These are phyloP conservation scores for Telopea speciosissima DNA, from an alignment of 177 flowering plant species.

Conservation along the genomic window DNA sequence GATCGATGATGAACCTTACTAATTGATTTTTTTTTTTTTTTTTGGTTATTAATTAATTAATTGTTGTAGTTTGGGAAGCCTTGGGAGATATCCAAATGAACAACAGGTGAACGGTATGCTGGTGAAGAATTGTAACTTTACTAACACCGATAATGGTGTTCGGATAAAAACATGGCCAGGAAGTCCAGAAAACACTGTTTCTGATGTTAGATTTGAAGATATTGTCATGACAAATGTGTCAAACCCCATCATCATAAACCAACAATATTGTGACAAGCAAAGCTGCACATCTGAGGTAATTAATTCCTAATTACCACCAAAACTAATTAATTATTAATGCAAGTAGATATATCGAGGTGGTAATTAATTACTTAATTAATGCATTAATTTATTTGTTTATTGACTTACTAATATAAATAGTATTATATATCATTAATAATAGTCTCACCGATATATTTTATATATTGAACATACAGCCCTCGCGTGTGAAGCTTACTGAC, in stretches of 20 bases:
- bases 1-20: too few species aligned
- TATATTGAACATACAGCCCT: neutral
- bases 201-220: neutral
- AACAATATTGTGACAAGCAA: neutral
- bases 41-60: too few species aligned
- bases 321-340: too few species aligned
- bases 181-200: neutral
- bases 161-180: slow-evolving; percentile 11
- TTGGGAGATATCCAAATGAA: slow-evolving; percentile 3
- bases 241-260: slow-evolving; percentile 8
- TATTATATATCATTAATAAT: too few species aligned
- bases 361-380: too few species aligned
- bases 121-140: slow-evolving; percentile 1
- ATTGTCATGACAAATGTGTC: neutral
- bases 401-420: too few species aligned
- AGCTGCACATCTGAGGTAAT: neutral
- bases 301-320: too few species aligned
- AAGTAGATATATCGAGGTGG: too few species aligned
- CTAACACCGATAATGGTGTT: slow-evolving; percentile 5
- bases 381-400: too few species aligned
- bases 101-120: neutral
- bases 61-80: slow-evolving; percentile 12
- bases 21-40: too few species aligned
- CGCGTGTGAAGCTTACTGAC: neutral
- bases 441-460: too few species aligned